phyloP scores from a whole-genome alignment of 1,284 basidiomycete genomes.

The Pseudozyma sp. region DNA sequence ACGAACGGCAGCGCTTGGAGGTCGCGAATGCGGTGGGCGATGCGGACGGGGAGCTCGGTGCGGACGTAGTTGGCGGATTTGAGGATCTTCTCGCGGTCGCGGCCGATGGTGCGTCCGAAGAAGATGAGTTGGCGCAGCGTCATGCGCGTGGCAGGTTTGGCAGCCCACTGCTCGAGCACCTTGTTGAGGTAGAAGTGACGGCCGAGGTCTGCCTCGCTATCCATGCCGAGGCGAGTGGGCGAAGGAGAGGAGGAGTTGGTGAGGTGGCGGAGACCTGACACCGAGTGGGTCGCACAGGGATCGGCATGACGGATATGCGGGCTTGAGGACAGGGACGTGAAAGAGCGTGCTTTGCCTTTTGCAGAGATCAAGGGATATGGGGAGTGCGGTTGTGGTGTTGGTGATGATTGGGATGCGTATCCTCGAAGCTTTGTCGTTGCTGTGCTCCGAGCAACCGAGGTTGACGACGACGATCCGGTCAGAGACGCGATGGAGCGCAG shows the following conservation, averaged over 20 bases:
- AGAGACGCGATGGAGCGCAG: not conserved
- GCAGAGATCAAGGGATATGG: not conserved
- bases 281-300: not conserved
- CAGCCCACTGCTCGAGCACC: slow-evolving; percentile 83
- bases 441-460: no score
- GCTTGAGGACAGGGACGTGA: not conserved
- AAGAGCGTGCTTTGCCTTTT: slow-evolving; percentile 22
- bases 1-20: slow-evolving; percentile 87
- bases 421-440: not conserved
- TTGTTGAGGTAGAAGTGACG: slow-evolving; percentile 85
- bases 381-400: slow-evolving; percentile 4
- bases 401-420: slow-evolving; percentile 12
- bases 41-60: slow-evolving; percentile 85
- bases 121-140: slow-evolving; percentile 83
- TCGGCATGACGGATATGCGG: not conserved
- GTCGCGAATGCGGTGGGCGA: slow-evolving; percentile 87
- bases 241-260: slow-evolving; percentile 5
- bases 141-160: slow-evolving; percentile 78
- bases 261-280: slow-evolving; percentile 18
- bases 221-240: slow-evolving; percentile 28
- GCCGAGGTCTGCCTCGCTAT: slow-evolving; percentile 52
- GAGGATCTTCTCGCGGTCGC: slow-evolving; percentile 58
- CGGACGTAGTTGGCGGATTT: slow-evolving; percentile 86
- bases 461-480: not conserved
- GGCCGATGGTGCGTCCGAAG: slow-evolving; percentile 52